Percentiles rank a stretch among this genome's conserved stretches.
Conservation (phyloP, 2,329 filamentous ascomycete species). For the Pestalotiopsis sp. region DNA sequence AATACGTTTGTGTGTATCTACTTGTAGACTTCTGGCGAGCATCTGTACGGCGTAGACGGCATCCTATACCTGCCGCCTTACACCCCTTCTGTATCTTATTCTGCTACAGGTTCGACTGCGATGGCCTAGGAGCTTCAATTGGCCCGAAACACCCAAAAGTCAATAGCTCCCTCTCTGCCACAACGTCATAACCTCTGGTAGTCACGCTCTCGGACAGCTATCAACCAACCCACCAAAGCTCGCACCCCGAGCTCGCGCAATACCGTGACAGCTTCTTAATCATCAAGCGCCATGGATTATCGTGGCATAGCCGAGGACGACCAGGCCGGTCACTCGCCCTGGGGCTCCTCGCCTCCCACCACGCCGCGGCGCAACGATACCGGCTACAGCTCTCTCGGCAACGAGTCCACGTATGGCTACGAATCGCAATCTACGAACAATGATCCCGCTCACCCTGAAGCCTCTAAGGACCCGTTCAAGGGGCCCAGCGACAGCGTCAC, state of each 20-base stretch:
- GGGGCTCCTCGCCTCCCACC: constrained; percentile 56
- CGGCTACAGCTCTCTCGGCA: constrained; percentile 43
- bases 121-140: constrained; percentile 8
- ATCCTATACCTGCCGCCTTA: background rate
- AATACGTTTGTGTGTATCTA: background rate
- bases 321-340: constrained; percentile 56
- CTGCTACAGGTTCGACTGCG: background rate
- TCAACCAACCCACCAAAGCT: background rate
- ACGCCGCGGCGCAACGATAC: constrained; percentile 51
- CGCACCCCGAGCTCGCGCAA: background rate
- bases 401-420: constrained; percentile 48
- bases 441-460: constrained; percentile 40
- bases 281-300: constrained; percentile 54
- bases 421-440: constrained; percentile 43
- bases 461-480: constrained; percentile 42
- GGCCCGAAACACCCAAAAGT: constrained; percentile 5
- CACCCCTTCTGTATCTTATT: background rate
- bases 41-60: background rate
- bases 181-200: constrained; percentile 13
- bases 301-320: constrained; percentile 59
- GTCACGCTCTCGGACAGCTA: background rate
- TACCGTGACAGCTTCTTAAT: background rate
- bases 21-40: background rate
- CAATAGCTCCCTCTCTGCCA: constrained; percentile 1
- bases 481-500: constrained; percentile 49